Percentiles rank a stretch among this genome's conserved stretches.
Conservation (phyloP, 495 filamentous ascomycete genomes). For the Venustampulla echinocandica region DNA sequence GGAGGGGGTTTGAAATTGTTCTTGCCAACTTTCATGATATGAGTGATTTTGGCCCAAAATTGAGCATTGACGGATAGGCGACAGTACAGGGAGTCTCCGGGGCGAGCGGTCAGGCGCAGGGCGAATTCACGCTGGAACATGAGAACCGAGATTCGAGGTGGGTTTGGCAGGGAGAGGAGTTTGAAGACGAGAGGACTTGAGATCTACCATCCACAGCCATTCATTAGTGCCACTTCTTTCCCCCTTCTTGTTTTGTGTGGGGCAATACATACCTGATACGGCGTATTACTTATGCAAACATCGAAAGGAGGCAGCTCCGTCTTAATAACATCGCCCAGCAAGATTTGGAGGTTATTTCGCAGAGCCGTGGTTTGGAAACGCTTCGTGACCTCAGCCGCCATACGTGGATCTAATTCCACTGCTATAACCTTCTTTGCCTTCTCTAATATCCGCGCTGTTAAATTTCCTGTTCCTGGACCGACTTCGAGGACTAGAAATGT, state of each 20-base stretch:
- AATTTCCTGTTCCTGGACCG: slow-evolving; percentile 67
- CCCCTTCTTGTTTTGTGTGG: no score
- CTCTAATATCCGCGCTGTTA: slow-evolving; percentile 82
- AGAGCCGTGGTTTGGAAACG: slow-evolving; percentile 79
- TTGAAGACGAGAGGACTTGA: slow-evolving; percentile 89
- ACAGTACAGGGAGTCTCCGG: slow-evolving; percentile 77
- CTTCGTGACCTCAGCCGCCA: slow-evolving; percentile 95
- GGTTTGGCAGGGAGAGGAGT: slow-evolving; percentile 64
- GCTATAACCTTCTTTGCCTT: slow-evolving; percentile 81
- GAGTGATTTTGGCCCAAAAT: slow-evolving; percentile 82
- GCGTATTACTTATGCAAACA: slow-evolving; percentile 89
- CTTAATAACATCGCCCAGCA: slow-evolving; percentile 92
- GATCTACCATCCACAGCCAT: no score
- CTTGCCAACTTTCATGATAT: slow-evolving; percentile 78
- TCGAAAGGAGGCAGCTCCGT: slow-evolving; percentile 78
- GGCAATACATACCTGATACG: slow-evolving; percentile 54
- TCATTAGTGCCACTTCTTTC: no score
- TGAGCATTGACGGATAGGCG: slow-evolving; percentile 85
- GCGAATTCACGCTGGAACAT: slow-evolving; percentile 86
- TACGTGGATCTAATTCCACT: slow-evolving; percentile 89
- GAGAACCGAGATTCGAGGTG: slow-evolving; percentile 70
- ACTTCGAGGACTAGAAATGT: slow-evolving; percentile 42
- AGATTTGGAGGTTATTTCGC: slow-evolving; percentile 70
- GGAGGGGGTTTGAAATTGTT: slow-evolving; percentile 96
- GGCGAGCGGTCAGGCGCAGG: slow-evolving; percentile 63